Base-by-base conservation (phyloP, 192 early-diverging fungal species). In the Coemansia sp. region DNA sequence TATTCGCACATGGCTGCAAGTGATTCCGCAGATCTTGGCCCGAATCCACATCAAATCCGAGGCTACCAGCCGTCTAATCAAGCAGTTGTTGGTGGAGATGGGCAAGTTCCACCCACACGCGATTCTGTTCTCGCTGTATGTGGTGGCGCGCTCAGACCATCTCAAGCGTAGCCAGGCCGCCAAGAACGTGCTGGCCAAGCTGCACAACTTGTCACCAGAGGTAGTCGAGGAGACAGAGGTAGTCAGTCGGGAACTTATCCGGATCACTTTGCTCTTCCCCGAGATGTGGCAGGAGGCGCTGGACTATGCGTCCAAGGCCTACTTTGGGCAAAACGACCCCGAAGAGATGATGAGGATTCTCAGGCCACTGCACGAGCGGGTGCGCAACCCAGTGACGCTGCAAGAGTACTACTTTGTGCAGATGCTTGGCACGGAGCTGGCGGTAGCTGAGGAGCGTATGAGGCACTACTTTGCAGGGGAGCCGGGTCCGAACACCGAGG, bases 1-100 rank as follows among this genome's bases (percentile, higher is more conserved):
- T 53, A 92, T 96, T 59, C 92, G 94, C 40, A 94, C 92, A 0
- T 99, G 95, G 96, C 77, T 99, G 51, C 94, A 99, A 73, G 96
- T 99, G 28, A 97, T 99, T 70, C 96, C 96, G 16, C 95, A 97
- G 82, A 77, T 99, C 23, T 94, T 99, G 84, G 96, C 95, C 0
- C 84, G 95, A 24, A 95, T 96, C 59, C 93, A 97, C 59, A 87
- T 92, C 3, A 86, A 89, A 10, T 86, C 83, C 62, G 81, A 86
- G 13, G 86, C 90, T 33, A 91, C 95, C 0, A 90, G 94, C 34
- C 73, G 85, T 23, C 77, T 99, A 34, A 91, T 99, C 42, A 92
- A 95, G 69, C 92, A 94, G 60, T 65, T 99, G 20, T 74, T 99
- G 60, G 85, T 87, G 0, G 94, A 95, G 60, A 88, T 99, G 24